A percentile compares a stretch with the other conserved stretches of the same genome.
These are phyloP conservation scores for Hypsizygus marmoreus DNA, from an alignment of 768 basidiomycete species.

Conservation along the genomic window DNA sequence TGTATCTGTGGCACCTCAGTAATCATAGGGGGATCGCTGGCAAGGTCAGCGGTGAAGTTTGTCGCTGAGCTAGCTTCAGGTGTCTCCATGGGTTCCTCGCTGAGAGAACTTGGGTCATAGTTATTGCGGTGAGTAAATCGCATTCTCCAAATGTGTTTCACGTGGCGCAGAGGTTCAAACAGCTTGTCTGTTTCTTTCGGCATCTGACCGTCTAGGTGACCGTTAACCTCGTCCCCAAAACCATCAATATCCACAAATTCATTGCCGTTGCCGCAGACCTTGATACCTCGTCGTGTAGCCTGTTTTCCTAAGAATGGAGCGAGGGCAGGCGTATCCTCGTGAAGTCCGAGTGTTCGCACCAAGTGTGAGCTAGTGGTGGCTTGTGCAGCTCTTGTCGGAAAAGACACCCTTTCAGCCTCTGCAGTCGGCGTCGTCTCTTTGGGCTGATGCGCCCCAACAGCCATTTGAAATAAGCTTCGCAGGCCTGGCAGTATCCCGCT, in stretches of 20 bases:
- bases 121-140: constrained; percentile 14
- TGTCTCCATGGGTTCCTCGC: not conserved
- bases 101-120: constrained; percentile 14
- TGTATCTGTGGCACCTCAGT: not conserved
- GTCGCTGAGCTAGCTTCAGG: not conserved
- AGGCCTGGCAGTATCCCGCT: constrained; percentile 47
- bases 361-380: constrained; percentile 26
- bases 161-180: no score
- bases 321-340: constrained; percentile 50
- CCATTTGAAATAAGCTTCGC: constrained; percentile 50
- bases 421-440: not conserved
- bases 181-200: no score
- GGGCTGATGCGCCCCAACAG: constrained; percentile 34
- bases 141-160: constrained; percentile 18
- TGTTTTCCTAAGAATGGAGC: constrained; percentile 51
- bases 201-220: no score
- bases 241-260: constrained; percentile 38
- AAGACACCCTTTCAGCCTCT: not conserved
- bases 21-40: not conserved
- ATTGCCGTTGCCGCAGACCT: constrained; percentile 38
- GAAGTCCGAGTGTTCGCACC: constrained; percentile 46
- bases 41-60: not conserved
- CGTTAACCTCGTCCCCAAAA: constrained; percentile 10
- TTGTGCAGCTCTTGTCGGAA: not conserved
- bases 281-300: constrained; percentile 41